Evolutionary conservation across 352 stramenopile genomes (phyloP).

Genomic region (Pythium angustatum): DNA sequence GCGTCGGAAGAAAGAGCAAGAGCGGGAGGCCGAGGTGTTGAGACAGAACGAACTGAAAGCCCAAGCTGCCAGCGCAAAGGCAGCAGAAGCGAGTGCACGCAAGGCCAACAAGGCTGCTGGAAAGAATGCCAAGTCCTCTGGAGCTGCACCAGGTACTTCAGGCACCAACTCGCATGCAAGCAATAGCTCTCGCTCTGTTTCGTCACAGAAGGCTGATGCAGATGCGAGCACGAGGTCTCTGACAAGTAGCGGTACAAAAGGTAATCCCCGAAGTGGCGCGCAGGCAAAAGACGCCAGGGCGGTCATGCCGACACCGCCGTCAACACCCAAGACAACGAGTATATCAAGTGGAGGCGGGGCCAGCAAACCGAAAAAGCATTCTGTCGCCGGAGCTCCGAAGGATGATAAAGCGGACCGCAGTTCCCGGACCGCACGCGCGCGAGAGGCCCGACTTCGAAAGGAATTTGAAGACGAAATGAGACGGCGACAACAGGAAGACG

Average conservation of each 20-base stretch:
- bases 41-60: conserved; percentile 22
- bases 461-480: conserved; percentile 26
- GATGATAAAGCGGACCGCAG: conserved; percentile 17
- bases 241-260: background rate
- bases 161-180: background rate
- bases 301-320: conserved; percentile 18
- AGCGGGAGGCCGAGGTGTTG: conserved; percentile 30
- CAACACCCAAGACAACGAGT: conserved; percentile 11
- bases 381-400: background rate
- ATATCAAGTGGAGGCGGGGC: conserved; percentile 2
- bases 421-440: conserved; percentile 8
- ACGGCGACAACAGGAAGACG: conserved; percentile 34
- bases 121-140: conserved; percentile 4
- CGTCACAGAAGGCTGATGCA: background rate
- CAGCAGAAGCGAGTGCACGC: conserved; percentile 1
- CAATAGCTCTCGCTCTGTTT: conserved; percentile 4
- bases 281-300: conserved; percentile 4
- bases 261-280: background rate
- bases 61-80: conserved; percentile 9
- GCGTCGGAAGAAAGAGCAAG: conserved; percentile 46
- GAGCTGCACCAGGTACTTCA: background rate
- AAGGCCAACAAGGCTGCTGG: background rate
- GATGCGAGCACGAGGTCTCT: background rate
- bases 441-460: conserved; percentile 15
- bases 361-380: conserved; percentile 15